A percentile compares a stretch with the other conserved stretches of the same genome.
Conservation (phyloP, 176 grass and related monocot genomes). For the Cenchrus purpureus region DNA sequence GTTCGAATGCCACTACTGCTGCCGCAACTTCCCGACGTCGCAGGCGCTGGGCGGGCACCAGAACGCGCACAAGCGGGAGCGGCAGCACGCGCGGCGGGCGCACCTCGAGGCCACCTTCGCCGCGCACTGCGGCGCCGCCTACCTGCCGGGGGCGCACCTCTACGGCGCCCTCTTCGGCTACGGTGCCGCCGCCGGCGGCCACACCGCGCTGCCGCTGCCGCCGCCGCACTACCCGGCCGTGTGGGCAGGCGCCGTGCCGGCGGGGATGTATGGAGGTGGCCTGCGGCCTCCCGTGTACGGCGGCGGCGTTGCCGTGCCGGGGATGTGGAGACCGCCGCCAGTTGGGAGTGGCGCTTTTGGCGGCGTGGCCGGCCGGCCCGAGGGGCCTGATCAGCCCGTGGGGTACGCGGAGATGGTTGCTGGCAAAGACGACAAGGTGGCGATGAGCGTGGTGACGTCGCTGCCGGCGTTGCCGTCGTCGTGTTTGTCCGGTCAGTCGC, state of each 20-base stretch:
- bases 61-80: conserved; percentile 99
- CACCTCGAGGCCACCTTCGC: conserved; percentile 77
- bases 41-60: conserved; percentile 96
- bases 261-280: conserved; percentile 39
- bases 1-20: conserved; percentile 99
- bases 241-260: conserved; percentile 43
- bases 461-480: conserved; percentile 40
- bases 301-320: conserved; percentile 15
- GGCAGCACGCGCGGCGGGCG: conserved; percentile 84
- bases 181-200: conserved; percentile 26
- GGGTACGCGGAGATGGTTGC: background rate
- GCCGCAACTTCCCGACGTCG: conserved; percentile 94
- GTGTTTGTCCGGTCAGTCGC: conserved; percentile 44
- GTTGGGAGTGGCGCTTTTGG: conserved; percentile 38
- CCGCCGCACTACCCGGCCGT: conserved; percentile 53
- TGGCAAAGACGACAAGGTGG: conserved; percentile 21
- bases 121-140: conserved; percentile 49
- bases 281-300: conserved; percentile 44
- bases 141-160: conserved; percentile 42
- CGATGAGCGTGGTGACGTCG: conserved; percentile 41
- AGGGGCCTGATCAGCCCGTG: background rate
- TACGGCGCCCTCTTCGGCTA: conserved; percentile 71
- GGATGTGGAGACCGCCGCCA: conserved; percentile 50
- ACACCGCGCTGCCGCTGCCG: background rate
- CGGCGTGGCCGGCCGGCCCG: background rate